phyloP scores from a whole-genome alignment of 805 yeast species.

The Teunomyces aglyptinius region DNA sequence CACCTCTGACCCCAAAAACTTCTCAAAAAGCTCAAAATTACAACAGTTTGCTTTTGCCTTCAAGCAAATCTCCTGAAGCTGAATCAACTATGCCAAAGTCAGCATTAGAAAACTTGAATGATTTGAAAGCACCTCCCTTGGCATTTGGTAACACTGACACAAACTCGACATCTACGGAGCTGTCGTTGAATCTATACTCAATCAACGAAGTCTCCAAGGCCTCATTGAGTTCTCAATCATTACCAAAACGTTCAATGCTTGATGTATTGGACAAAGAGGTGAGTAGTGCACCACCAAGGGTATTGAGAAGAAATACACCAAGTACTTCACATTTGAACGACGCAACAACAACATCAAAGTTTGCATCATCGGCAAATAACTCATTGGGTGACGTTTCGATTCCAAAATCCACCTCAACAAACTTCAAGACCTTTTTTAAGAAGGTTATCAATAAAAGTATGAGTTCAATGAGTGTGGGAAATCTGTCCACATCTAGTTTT shows the following conservation, averaged over 20 bases:
- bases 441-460: slow-evolving; percentile 9
- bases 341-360: neutral
- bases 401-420: slow-evolving; percentile 4
- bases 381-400: neutral
- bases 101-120: neutral
- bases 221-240: neutral
- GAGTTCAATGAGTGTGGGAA: neutral
- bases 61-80: neutral
- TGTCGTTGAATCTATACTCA: slow-evolving; percentile 6
- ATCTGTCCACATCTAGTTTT: neutral
- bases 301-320: neutral
- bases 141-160: slow-evolving; percentile 1
- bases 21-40: neutral
- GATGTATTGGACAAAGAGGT: slow-evolving; percentile 3
- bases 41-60: too few species aligned
- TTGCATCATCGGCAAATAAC: neutral
- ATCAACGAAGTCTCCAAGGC: slow-evolving; percentile 5
- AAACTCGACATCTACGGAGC: slow-evolving; percentile 1
- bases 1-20: neutral
- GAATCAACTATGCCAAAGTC: neutral
- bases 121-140: slow-evolving; percentile 1
- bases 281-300: neutral
- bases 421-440: slow-evolving; percentile 17
- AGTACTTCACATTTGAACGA: neutral
- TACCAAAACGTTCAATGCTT: slow-evolving; percentile 5